Conservation (phyloP, 2,329 filamentous ascomycete genomes). For the Coniella lustricola region DNA sequence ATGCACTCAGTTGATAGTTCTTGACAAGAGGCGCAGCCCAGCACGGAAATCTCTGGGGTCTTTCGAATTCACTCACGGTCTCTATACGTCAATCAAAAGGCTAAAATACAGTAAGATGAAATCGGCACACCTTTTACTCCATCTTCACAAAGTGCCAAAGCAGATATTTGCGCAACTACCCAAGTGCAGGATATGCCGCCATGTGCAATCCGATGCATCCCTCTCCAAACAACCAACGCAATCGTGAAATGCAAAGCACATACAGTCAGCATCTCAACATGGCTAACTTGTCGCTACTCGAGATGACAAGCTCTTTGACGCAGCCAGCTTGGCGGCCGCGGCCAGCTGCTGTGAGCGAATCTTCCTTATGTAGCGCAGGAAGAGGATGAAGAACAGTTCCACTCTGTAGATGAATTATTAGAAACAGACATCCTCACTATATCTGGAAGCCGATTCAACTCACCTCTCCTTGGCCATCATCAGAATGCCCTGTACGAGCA, state of each 20-base stretch:
- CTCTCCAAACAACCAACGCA: no score
- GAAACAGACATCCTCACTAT: not conserved
- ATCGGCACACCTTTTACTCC: no score
- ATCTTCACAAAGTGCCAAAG: no score
- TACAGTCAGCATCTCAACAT: not conserved
- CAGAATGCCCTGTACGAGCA: conserved; percentile 87
- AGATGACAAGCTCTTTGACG: conserved; percentile 43
- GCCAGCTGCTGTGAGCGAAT: conserved; percentile 63
- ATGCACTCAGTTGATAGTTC: no score
- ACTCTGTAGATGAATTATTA: conserved; percentile 46
- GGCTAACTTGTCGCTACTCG: conserved; percentile 26
- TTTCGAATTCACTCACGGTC: conserved; percentile 1
- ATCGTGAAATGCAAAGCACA: no score
- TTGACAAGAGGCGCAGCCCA: no score
- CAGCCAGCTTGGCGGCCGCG: conserved; percentile 57
- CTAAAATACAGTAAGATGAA: no score
- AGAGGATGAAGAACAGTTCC: conserved; percentile 78
- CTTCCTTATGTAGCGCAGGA: conserved; percentile 74
- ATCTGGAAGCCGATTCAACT: conserved; percentile 18
- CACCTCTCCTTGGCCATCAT: conserved; percentile 99
- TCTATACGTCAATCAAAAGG: not conserved
- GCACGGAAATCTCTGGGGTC: no score
- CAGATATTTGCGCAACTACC: no score
- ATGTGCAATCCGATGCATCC: no score
- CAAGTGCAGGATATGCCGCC: no score